These are phyloP conservation scores for Pelargonium exstipulatum DNA, from an alignment of 441 rosid genomes.

Conservation along the genomic window DNA sequence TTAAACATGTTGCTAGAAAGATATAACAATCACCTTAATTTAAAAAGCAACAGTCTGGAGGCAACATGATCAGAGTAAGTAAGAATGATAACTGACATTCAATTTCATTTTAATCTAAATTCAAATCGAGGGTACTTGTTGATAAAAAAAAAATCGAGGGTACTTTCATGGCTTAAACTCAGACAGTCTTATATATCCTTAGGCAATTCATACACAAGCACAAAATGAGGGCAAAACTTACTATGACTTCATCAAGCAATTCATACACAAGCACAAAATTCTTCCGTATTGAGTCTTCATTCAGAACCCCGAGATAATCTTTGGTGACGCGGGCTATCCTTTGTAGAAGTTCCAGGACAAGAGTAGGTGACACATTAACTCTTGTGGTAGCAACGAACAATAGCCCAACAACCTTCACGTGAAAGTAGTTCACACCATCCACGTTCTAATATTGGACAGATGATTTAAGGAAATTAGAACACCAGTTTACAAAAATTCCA, in stretches of 20 bases:
- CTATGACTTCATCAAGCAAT: constrained; percentile 89
- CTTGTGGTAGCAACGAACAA: constrained; percentile 89
- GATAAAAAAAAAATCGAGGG: background rate
- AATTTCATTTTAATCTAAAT: background rate
- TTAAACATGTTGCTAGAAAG: background rate
- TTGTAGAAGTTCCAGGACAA: constrained; percentile 90
- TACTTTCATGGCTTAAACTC: background rate
- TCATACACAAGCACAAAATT: constrained; percentile 92
- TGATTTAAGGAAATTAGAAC: background rate
- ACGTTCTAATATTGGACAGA: constrained; percentile 40
- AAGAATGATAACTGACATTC: background rate
- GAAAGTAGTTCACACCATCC: constrained; percentile 83
- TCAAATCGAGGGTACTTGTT: background rate
- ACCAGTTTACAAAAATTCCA: background rate
- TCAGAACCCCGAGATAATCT: constrained; percentile 87
- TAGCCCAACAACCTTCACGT: constrained; percentile 70
- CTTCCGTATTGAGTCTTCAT: constrained; percentile 83
- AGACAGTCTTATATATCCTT: background rate
- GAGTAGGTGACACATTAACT: constrained; percentile 79
- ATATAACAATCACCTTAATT: background rate
- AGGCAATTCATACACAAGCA: constrained; percentile 83
- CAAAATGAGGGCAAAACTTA: constrained; percentile 53
- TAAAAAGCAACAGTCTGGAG: constrained; percentile 3
- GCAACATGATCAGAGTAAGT: background rate
- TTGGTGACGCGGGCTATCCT: constrained; percentile 91